phyloP scores from a whole-genome alignment of 2,329 filamentous ascomycete genomes.

The Plectosphaerella sp. region DNA sequence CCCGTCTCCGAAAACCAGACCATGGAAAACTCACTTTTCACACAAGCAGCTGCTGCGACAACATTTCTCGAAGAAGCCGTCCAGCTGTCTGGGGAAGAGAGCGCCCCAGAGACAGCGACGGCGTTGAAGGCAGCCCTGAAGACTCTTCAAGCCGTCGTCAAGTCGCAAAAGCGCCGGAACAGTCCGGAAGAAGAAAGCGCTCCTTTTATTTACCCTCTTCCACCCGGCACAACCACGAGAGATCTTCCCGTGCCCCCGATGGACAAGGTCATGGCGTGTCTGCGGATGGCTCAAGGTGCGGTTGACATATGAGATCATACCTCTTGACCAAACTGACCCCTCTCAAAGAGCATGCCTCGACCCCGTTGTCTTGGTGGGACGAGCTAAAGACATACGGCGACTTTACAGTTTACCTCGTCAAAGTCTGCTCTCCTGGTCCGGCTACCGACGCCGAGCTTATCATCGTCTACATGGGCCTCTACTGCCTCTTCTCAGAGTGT shows the following conservation, averaged over 20 bases:
- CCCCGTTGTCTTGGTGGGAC: conserved; percentile 1
- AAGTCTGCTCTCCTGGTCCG: conserved; percentile 12
- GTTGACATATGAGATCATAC: neutral
- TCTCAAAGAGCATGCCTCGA: neutral
- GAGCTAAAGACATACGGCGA: conserved; percentile 1
- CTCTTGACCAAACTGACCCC: neutral
- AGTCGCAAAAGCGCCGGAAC: conserved; percentile 7
- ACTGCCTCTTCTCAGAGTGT: conserved; percentile 15
- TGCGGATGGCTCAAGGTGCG: conserved; percentile 9
- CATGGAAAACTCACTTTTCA: conserved; percentile 13
- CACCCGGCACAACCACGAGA: conserved; percentile 1
- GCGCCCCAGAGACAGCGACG: neutral
- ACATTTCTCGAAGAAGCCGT: conserved; percentile 13
- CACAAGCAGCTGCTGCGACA: conserved; percentile 16
- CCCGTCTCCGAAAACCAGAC: conserved; percentile 7
- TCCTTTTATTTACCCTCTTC: conserved; percentile 1
- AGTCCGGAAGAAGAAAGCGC: conserved; percentile 7
- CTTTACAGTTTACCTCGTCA: conserved; percentile 15
- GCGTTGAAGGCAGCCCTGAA: conserved; percentile 16
- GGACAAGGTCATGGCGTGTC: conserved; percentile 9
- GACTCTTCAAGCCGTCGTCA: conserved; percentile 7
- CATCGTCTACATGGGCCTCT: conserved; percentile 13
- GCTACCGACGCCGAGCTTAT: conserved; percentile 15
- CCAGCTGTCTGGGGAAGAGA: neutral
- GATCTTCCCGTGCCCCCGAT: conserved; percentile 11